Evolutionary conservation across 768 basidiomycete species (phyloP).

Genomic region (Neoboletus magnificus): DNA sequence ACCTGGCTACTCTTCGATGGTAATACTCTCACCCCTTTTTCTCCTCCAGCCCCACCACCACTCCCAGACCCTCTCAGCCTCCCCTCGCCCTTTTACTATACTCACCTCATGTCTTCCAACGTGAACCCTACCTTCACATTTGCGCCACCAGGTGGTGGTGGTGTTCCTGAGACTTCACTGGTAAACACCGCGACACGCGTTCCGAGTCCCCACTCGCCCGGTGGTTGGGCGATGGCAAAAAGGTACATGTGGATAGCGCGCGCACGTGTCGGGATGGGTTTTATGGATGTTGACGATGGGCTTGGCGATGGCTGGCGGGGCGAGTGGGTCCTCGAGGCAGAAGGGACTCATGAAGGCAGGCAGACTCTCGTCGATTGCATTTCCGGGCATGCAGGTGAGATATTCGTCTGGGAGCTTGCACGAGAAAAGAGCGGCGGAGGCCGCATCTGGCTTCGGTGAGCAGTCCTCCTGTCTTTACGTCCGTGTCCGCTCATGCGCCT

Average conservation of each 20-base stretch:
- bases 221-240: constrained; percentile 56
- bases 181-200: constrained; percentile 38
- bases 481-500: neutral
- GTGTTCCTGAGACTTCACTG: constrained; percentile 48
- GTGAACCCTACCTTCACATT: constrained; percentile 25
- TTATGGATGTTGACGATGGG: constrained; percentile 35
- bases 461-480: neutral
- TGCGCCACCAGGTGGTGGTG: constrained; percentile 29
- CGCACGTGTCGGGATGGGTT: constrained; percentile 37
- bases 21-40: constrained; percentile 54
- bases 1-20: constrained; percentile 81
- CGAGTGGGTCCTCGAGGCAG: constrained; percentile 78
- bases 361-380: constrained; percentile 56
- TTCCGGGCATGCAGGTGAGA: constrained; percentile 32
- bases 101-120: constrained; percentile 52
- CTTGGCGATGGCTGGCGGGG: constrained; percentile 70
- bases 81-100: constrained; percentile 75
- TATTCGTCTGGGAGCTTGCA: constrained; percentile 51
- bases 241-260: constrained; percentile 66
- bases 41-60: constrained; percentile 49
- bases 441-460: constrained; percentile 63
- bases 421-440: constrained; percentile 59
- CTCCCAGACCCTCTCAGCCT: constrained; percentile 56
- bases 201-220: constrained; percentile 57
- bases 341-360: constrained; percentile 68